Percentiles rank a stretch among this genome's conserved stretches.
Conservation (phyloP, 1,284 basidiomycete species). For the Cutaneotrichosporon spelunceum region DNA sequence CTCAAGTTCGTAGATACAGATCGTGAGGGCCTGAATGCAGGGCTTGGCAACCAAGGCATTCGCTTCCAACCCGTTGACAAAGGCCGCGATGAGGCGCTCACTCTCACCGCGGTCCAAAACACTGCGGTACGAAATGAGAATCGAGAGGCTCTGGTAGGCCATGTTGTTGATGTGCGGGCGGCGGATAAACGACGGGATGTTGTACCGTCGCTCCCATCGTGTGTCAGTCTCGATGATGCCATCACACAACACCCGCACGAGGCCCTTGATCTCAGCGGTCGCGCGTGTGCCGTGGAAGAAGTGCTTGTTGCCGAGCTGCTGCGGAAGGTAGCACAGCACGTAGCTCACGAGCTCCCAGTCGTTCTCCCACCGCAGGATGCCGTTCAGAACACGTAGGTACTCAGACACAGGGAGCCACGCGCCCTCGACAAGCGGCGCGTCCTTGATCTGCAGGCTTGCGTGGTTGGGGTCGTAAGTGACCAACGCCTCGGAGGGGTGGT, state of each 20-base stretch:
- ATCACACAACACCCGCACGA: constrained; percentile 69
- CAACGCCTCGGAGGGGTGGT: constrained; percentile 68
- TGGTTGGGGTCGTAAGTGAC: constrained; percentile 65
- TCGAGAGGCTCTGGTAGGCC: constrained; percentile 81
- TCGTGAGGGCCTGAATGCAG: constrained; percentile 83
- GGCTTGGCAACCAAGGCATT: constrained; percentile 82
- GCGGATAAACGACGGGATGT: constrained; percentile 56
- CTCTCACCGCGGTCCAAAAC: constrained; percentile 63
- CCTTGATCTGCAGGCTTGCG: constrained; percentile 52
- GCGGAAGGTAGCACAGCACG: constrained; percentile 82
- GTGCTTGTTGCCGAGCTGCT: constrained; percentile 92
- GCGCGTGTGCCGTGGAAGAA: constrained; percentile 88
- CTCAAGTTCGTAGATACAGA: constrained; percentile 85
- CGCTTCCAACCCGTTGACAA: constrained; percentile 69
- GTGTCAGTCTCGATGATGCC: constrained; percentile 33
- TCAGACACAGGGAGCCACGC: constrained; percentile 72
- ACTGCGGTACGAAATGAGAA: constrained; percentile 81
- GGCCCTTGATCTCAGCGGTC: constrained; percentile 61
- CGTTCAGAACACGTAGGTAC: constrained; percentile 67
- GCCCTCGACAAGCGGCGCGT: constrained; percentile 54
- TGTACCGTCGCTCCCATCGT: constrained; percentile 50
- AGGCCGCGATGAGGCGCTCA: constrained; percentile 73
- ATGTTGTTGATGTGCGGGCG: constrained; percentile 81
- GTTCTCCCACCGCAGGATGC: constrained; percentile 68
- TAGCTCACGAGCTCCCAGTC: constrained; percentile 96